Evolutionary conservation across 441 rosid species (phyloP), one percentile per base, ranked within the genome.

Genomic region (Corymbia calophylla): DNA sequence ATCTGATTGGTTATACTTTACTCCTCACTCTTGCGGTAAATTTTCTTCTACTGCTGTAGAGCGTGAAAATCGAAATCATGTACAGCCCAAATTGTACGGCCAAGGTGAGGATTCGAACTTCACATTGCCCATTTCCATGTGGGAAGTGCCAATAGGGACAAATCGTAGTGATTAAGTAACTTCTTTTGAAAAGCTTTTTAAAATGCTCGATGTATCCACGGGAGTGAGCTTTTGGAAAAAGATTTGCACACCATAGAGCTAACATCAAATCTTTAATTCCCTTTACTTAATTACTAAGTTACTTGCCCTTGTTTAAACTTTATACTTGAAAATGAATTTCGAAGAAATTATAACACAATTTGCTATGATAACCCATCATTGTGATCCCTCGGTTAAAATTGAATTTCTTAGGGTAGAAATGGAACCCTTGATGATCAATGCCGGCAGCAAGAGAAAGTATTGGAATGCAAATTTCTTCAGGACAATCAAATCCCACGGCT

Each of bases 351-450:
- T 10, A 35, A 35, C 16, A 19, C 13, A 23, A 73, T 73, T 39
- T 4, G 49, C 39, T 73, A 1, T 35, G 29, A 39, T 73, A 21
- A 11, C n/a, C 5, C 9, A 6, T 21, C 51, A 11, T 73, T 12
- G 29, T 73, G 29, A 39, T 21, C 29, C 82, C 29, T n/a, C n/a
- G n/a, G n/a, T n/a, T n/a, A n/a, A n/a, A n/a, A n/a, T n/a, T n/a
- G n/a, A n/a, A n/a, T n/a, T n/a, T n/a, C n/a, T n/a, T n/a, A n/a
- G n/a, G n/a, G n/a, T n/a, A n/a, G n/a, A n/a, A n/a, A n/a, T n/a
- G n/a, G n/a, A n/a, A 39, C 29, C 82, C 29, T 11, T n/a, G 4
- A 1, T 2, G 4, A 2, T 11, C 7, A 27, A 19, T 3, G 39
- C 4, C 21, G 3, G 48, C 21, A 16, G 27, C 0, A n/a, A n/a